Conservation (phyloP, 2,329 filamentous ascomycete species). For the Fusarium setosum region DNA sequence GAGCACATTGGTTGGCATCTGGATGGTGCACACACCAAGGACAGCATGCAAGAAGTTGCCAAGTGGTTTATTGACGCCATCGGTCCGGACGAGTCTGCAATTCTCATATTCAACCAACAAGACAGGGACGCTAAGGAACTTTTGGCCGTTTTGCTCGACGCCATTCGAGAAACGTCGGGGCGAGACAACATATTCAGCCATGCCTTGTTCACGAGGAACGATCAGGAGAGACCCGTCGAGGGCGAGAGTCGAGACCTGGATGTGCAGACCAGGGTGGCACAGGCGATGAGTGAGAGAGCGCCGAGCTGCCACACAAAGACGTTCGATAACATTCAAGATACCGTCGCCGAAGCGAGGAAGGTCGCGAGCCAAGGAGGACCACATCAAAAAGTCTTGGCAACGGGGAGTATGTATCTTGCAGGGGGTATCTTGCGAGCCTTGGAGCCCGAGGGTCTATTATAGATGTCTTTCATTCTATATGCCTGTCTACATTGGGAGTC, state of each 20-base stretch:
- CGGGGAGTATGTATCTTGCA: constrained; percentile 87
- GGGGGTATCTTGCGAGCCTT: constrained; percentile 81
- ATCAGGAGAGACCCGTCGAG: constrained; percentile 41
- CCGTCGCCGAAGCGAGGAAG: constrained; percentile 67
- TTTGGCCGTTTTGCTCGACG: constrained; percentile 70
- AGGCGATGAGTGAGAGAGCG: constrained; percentile 68
- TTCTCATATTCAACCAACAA: constrained; percentile 94
- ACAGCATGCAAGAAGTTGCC: constrained; percentile 82
- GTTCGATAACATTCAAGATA: constrained; percentile 77
- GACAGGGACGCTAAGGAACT: constrained; percentile 79
- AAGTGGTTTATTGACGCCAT: constrained; percentile 76
- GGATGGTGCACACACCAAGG: constrained; percentile 88
- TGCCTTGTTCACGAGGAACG: constrained; percentile 86
- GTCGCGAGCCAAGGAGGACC: constrained; percentile 46
- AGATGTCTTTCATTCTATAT: constrained; percentile 21
- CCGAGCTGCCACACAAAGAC: constrained; percentile 58
- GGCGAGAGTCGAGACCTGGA: constrained; percentile 58
- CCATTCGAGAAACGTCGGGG: constrained; percentile 56
- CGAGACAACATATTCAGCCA: constrained; percentile 69
- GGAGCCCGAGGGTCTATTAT: constrained; percentile 58
- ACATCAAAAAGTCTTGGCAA: constrained; percentile 75
- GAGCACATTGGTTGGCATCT: constrained; percentile 77
- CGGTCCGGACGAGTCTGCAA: constrained; percentile 46
- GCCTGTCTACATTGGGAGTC: not conserved
- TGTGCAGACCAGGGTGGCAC: constrained; percentile 76